Base-by-base conservation (phyloP, 768 basidiomycete genomes). In the Boletus rex-veris region DNA sequence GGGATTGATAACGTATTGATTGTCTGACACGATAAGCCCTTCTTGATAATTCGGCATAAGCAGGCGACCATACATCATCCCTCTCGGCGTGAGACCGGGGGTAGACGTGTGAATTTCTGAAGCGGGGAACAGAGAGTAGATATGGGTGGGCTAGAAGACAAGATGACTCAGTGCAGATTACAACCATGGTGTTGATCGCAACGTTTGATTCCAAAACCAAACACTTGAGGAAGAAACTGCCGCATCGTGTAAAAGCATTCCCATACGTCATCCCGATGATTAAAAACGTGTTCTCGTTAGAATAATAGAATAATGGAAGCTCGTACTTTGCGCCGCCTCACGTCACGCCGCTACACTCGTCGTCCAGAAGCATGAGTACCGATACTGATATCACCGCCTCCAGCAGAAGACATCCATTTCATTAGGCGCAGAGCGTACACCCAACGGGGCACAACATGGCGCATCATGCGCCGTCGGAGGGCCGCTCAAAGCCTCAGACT, bases 251-350 rank as follows among this genome's bases (percentile, higher is more conserved):
- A 18, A 45, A 21, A 26, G 39, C 21, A 26, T 28, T 26, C 9
- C 40, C 54, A 54, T 39, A 44, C 41, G 15, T 33, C 18, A 40
- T 18, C 33, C 47, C 21, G 15, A 52, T 7, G 37, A 21, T 10
- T 48, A 42, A 16, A 33, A 52, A 50, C 39, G 28, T 38, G 19
- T 52, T 55, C 31, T 58, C 33, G 41, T 43, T 31, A 54, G 38
- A 45, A 43, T 18, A 43, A 53, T 53, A 21, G 9, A 47, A 44
- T 14, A 47, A 46, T 37, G 31, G 42, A 52, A 52, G 30, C n/a
- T 45, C 54, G 30, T 55, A 64, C 60, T 57, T 57, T 58, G 52
- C 61, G 65, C 59, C 50, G 46, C 33, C 54, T 39, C 53, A 19
- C 41, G 35, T 11, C 28, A 9, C 26, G 24, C 24, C 36, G 43